Conservation (phyloP, 1,284 basidiomycete genomes). For the Pholiota adiposa region DNA sequence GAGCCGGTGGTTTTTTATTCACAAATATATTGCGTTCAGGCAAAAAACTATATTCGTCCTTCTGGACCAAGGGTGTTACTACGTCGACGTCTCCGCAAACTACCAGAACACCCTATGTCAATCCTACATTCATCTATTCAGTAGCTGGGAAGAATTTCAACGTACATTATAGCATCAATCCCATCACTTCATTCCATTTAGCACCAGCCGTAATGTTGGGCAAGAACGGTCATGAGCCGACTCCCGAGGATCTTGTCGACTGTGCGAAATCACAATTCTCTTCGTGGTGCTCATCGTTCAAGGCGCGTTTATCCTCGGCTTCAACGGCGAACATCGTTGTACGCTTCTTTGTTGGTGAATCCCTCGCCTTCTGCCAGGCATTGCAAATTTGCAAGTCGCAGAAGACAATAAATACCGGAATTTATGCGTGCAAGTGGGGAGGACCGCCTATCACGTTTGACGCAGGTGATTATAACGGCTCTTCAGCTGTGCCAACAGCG, state of each 20-base stretch:
- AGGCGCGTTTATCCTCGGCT: conserved; percentile 14
- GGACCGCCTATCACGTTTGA: conserved; percentile 11
- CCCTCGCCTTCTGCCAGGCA: conserved; percentile 25
- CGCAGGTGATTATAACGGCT: conserved; percentile 26
- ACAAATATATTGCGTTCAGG: conserved; percentile 27
- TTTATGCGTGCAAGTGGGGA: conserved; percentile 40
- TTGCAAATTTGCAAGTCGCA: conserved; percentile 24
- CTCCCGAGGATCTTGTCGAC: no score
- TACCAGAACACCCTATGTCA: conserved; percentile 36
- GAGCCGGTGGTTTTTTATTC: conserved; percentile 43
- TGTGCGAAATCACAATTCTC: conserved; percentile 38
- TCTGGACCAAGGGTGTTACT: conserved; percentile 51
- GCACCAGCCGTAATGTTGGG: no score
- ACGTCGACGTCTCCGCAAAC: conserved; percentile 28
- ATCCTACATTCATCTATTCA: conserved; percentile 48
- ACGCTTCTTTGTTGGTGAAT: conserved; percentile 43
- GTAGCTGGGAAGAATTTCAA: conserved; percentile 42
- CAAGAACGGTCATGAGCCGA: no score
- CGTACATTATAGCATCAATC: conserved; percentile 52
- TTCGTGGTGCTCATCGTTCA: conserved; percentile 41
- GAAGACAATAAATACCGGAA: conserved; percentile 23
- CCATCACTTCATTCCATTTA: conserved; percentile 51
- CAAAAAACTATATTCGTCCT: conserved; percentile 31
- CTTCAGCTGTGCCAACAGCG: conserved; percentile 22
- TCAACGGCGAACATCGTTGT: conserved; percentile 25